phyloP scores from a whole-genome alignment of 768 basidiomycete genomes.

The Rhodotorula graminis region DNA sequence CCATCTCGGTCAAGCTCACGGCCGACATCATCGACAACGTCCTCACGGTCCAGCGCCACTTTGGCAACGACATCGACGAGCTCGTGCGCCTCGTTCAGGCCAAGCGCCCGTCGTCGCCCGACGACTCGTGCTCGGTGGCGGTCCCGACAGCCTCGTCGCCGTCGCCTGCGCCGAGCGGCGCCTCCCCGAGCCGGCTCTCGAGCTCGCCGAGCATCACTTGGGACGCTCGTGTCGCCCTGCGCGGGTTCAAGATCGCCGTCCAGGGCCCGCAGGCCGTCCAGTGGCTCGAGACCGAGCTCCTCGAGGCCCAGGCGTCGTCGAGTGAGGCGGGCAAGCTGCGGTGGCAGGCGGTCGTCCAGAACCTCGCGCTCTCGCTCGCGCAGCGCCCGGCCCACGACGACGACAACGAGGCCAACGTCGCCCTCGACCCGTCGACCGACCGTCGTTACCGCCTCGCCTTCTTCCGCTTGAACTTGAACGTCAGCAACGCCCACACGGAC shows the following conservation, averaged over 20 bases:
- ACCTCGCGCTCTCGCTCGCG: conserved; percentile 77
- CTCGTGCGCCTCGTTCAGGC: conserved; percentile 57
- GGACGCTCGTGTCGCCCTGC: conserved; percentile 51
- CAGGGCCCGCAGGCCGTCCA: conserved; percentile 68
- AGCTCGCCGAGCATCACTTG: not conserved
- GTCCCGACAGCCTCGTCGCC: not conserved
- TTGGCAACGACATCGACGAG: conserved; percentile 82
- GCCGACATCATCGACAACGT: conserved; percentile 79
- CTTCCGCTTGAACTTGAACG: conserved; percentile 69
- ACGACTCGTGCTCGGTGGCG: not conserved
- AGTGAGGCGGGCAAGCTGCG: conserved; percentile 46
- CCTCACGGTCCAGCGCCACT: conserved; percentile 77
- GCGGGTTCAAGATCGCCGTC: conserved; percentile 73
- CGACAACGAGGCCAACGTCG: not conserved
- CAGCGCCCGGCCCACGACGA: conserved; percentile 46
- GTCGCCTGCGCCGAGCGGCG: not conserved
- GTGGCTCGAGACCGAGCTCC: conserved; percentile 68
- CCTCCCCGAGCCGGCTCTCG: no score
- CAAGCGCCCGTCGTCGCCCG: not conserved
- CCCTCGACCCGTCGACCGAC: conserved; percentile 43
- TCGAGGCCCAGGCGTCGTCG: conserved; percentile 57
- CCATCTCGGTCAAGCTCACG: conserved; percentile 67
- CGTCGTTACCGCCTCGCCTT: conserved; percentile 71
- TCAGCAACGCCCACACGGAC: conserved; percentile 35
- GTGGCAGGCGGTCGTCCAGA: conserved; percentile 69